Base-by-base conservation (phyloP, 331 rosid species). In the Malus hybrid region DNA sequence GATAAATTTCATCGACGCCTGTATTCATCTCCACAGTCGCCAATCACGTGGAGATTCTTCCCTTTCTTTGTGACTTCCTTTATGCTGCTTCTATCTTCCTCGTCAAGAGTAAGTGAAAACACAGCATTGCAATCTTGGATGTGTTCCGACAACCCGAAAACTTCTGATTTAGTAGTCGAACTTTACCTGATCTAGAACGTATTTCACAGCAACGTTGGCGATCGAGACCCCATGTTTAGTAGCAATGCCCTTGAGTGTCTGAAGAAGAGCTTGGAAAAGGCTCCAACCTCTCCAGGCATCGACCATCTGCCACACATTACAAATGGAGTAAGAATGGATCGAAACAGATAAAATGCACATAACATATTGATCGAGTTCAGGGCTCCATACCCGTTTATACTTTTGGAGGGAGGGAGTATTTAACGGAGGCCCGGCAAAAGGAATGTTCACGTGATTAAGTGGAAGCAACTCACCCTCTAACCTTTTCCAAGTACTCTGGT, bases 271-370 rank as follows among this genome's bases (percentile, higher is more conserved):
- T 80, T 90, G 99, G 80, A 92, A 94, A 70, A 83, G 84, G 78
- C 78, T 82, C 99, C 97, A 94, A 71, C 96, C 99, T 75, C 99
- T 96, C 97, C 96, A 91, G 65, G 97, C 93, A 85, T 94, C 97
- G 67, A 91, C 89, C 96, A 90, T 94, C 93, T 94, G 90, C 78
- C 77, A 78, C 63, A 75, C 13, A 28, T 72, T 73, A 65, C 70
- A 76, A 70, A 81, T 27, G 62, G n/a, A n/a, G 64, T 20, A 22
- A 22, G 22, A 22, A 22, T 22, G 22, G 22, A 22, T 22, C 22
- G 22, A 22, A 22, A 22, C 22, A 22, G 22, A 22, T 22, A 22
- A 22, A 22, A 22, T 22, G 22, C 22, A 22, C 22, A 22, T 22
- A 22, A 22, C 22, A 22, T 22, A 22, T 22, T 22, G 22, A 22